phyloP scores from a whole-genome alignment of 805 yeast genomes.

The Kregervanrija fluxuum region DNA sequence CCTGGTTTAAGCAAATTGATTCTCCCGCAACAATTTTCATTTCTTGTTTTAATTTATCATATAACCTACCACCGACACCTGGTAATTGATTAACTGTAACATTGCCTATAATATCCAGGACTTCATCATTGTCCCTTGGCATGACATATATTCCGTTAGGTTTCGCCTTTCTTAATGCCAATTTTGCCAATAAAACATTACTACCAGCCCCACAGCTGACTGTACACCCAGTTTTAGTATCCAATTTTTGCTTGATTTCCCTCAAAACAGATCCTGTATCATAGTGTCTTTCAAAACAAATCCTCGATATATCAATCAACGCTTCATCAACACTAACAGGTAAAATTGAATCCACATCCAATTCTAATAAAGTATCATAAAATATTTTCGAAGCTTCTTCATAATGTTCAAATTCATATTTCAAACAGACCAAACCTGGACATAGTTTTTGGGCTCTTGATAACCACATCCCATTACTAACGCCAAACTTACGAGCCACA shows the following conservation, averaged over 20 bases:
- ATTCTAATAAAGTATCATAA: conserved; percentile 48
- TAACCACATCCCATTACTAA: conserved; percentile 88
- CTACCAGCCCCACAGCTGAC: conserved; percentile 76
- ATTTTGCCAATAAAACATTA: conserved; percentile 70
- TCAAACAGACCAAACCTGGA: conserved; percentile 51
- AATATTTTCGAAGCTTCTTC: conserved; percentile 57
- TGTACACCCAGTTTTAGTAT: conserved; percentile 44
- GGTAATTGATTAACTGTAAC: conserved; percentile 43
- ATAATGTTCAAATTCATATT: conserved; percentile 69
- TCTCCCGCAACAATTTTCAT: not conserved
- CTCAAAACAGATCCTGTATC: conserved; percentile 24
- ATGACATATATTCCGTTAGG: conserved; percentile 60
- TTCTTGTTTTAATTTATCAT: conserved; percentile 36
- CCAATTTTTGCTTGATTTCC: conserved; percentile 35
- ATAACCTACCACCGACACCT: conserved; percentile 53
- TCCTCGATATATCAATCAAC: conserved; percentile 50
- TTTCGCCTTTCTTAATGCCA: conserved; percentile 68
- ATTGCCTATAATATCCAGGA: conserved; percentile 29
- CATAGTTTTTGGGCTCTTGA: conserved; percentile 56
- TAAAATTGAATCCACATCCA: conserved; percentile 43
- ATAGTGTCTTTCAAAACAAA: conserved; percentile 7
- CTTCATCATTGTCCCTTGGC: conserved; percentile 14
- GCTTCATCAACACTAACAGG: conserved; percentile 95
- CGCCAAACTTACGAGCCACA: conserved; percentile 71
- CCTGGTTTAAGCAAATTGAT: conserved; percentile 32